Base-by-base conservation (phyloP, 192 early-diverging fungal genomes). In the Backusella tuberculispora region DNA sequence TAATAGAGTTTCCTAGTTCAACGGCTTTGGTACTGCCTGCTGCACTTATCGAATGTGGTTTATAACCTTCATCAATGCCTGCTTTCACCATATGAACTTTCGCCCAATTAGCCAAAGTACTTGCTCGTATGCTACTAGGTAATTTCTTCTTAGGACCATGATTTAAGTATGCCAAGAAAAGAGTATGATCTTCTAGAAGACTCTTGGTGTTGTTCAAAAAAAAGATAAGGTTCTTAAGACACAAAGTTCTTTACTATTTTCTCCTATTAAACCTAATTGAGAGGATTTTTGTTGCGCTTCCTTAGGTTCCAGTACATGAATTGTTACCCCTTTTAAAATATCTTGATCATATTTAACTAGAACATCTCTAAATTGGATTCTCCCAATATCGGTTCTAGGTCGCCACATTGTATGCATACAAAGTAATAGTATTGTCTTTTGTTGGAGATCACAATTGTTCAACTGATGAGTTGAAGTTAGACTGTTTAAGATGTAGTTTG, bases 351-450 rank as follows among this genome's bases (percentile, higher is more conserved):
- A 63, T 34, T 10, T 63, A 63, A 63, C 4, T 24, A 6, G 9
- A 29, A 63, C 29, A 42, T 67, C 41, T 9, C 66, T 5, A 44
- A 19, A 43, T 44, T 67, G 40, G 17, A 67, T 15, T 40, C 41
- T 17, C 12, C 66, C 66, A 12, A 67, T 43, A 67, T 67, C 66
- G n/a, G 34, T 43, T 67, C 66, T 40, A 14, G 66, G 66, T 67
- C 40, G 38, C 66, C 66, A 67, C 66, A 67, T 67, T 40, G 40
- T 67, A 24, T 43, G 37, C 6, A 67, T 43, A 24, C 66, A 40
- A 5, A 67, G 42, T 14, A 67, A 67, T 40, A 67, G 24, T 15
- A 67, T 43, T 0, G 21, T 24, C 66, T 67, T 67, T 6, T 67
- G 66, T 67, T 67, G 66, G 3, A 67, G 6, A 1, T 43, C 19